phyloP scores from a whole-genome alignment of 148 eudicot genomes.

The Rheum nobile region DNA sequence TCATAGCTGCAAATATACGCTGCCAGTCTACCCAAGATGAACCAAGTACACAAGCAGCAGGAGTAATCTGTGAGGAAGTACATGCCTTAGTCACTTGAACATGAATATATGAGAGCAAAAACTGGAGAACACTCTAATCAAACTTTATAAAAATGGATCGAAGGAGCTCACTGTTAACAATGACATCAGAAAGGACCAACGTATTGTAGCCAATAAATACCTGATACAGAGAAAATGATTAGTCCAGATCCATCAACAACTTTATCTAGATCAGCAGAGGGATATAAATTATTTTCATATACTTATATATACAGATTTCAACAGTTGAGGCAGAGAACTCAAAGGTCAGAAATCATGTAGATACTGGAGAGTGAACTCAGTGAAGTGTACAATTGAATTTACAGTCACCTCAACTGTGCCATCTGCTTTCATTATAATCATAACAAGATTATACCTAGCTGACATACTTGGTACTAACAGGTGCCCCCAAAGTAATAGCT shows the following conservation, averaged over 20 bases:
- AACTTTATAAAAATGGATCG: neutral
- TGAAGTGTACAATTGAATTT: neutral
- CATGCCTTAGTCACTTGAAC: neutral
- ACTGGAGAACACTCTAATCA: neutral
- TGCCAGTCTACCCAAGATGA: slow-evolving; percentile 85
- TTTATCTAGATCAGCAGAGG: neutral
- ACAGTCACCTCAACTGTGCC: neutral
- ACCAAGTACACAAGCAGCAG: slow-evolving; percentile 86
- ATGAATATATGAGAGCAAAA: neutral
- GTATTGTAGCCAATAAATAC: slow-evolving; percentile 42
- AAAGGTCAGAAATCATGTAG: neutral
- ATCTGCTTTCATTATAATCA: slow-evolving; percentile 6
- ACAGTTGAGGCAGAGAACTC: neutral
- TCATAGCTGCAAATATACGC: slow-evolving; percentile 60
- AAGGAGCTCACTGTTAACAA: slow-evolving; percentile 53
- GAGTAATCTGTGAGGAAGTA: slow-evolving; percentile 45
- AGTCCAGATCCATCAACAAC: neutral
- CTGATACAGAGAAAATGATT: slow-evolving; percentile 29
- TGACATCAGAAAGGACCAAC: slow-evolving; percentile 94
- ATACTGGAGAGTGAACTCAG: neutral
- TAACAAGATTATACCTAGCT: slow-evolving; percentile 8
- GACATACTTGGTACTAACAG: slow-evolving; percentile 70
- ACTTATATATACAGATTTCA: neutral
- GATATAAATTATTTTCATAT: neutral
- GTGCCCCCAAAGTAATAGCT: slow-evolving; percentile 90